Evolutionary conservation across 345 rosid species (phyloP), one percentile per base, ranked within the genome.

Genomic region (Euphorbia lathyris): DNA sequence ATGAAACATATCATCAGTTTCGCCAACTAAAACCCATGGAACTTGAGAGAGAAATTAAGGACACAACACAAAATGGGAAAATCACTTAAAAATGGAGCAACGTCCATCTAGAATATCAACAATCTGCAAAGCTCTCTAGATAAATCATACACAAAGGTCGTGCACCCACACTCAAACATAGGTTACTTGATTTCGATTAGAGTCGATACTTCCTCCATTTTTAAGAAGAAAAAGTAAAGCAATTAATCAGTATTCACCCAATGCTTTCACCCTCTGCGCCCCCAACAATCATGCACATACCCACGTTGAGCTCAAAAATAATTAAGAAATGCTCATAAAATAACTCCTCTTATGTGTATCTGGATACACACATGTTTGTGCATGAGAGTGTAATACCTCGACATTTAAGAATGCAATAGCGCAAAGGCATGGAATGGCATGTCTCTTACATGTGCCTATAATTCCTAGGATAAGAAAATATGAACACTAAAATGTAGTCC

Each of bases 1-100:
- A 63, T 36, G 61, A 64, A 73, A 51, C 65, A 67, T 61, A 56
- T 38, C 52, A 58, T 59, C 80, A 72, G 72, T 58, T 74, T 72
- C 74, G 53, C 60, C 53, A 30, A 68, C 48, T 22, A 29, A 20
- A 40, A 43, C 27, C 0, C 13, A 0, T 13, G 58, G 19, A 65
- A 29, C 26, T 25, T 7, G 7, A 43, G 40, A 58, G 38, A 47
- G 62, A 58, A 68, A 56, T 43, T 34, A 26, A 45, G 58, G 69
- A 42, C 4, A 12, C 43, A 30, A 34, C 29, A 36, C n/a, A 10
- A 19, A 72, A 40, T 17, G 6, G 42, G 29, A 19, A 29, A 45
- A 12, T 38, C 25, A 25, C 17, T 25, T 43, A 25, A 70, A 56
- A 57, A 45, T 72, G 29, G 51, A 63, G 40, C 66, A 59, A 32